Evolutionary conservation across 2,329 filamentous ascomycete genomes (phyloP).

Genomic region (Apiospora hydei): DNA sequence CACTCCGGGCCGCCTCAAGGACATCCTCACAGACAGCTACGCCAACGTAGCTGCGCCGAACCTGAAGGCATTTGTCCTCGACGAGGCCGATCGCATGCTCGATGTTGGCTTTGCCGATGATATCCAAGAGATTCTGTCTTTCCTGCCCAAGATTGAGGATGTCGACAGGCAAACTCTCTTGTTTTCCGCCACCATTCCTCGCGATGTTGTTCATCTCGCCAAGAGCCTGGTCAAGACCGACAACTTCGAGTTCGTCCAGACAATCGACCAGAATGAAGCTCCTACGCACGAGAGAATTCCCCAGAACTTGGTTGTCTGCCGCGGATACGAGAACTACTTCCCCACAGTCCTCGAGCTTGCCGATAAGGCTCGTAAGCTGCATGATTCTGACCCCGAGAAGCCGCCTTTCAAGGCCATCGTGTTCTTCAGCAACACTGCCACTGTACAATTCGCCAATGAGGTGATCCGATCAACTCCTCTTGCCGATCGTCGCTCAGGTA

Average conservation of each 20-base stretch:
- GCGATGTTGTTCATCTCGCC: constrained; percentile 82
- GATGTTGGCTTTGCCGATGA: constrained; percentile 85
- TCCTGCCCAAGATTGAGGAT: constrained; percentile 68
- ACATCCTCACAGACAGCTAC: constrained; percentile 74
- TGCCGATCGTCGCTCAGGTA: constrained; percentile 43
- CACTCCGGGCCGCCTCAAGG: constrained; percentile 86
- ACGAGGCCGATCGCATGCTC: constrained; percentile 98
- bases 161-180: constrained; percentile 88
- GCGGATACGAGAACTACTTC: constrained; percentile 76
- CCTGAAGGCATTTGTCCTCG: constrained; percentile 91
- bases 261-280: constrained; percentile 80
- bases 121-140: constrained; percentile 65
- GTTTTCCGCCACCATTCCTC: constrained; percentile 92
- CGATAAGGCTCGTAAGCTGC: constrained; percentile 61
- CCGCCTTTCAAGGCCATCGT: constrained; percentile 93
- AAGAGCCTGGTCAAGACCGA: constrained; percentile 76
- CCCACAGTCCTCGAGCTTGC: constrained; percentile 81
- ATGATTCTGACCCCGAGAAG: constrained; percentile 44
- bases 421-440: constrained; percentile 83
- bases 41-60: constrained; percentile 75
- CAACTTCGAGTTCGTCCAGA: constrained; percentile 89
- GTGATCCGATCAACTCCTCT: constrained; percentile 60
- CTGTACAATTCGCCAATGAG: constrained; percentile 70
- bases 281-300: constrained; percentile 87
- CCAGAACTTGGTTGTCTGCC: constrained; percentile 74